Percentiles rank a stretch among this genome's conserved stretches.
Evolutionary conservation across 441 rosid genomes (phyloP).

Genomic region (Pelargonium myrrhifolium): DNA sequence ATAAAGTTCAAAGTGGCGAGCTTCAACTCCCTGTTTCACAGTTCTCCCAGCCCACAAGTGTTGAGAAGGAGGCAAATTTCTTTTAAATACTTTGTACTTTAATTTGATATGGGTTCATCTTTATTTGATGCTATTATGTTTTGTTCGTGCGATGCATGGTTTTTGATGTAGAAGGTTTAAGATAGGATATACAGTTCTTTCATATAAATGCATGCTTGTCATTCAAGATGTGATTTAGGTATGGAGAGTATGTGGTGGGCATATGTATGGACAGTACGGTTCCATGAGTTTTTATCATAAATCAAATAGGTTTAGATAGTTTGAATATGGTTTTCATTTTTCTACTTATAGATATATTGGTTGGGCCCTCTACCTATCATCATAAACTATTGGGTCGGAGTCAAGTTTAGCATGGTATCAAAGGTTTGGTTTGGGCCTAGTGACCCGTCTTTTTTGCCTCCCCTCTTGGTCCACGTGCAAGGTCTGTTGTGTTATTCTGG

Average conservation of each 20-base stretch:
- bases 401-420: too few species aligned
- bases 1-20: slow-evolving; percentile 52
- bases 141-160: neutral
- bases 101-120: neutral
- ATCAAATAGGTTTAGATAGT: neutral
- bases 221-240: neutral
- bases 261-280: neutral
- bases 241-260: neutral
- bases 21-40: slow-evolving; percentile 50
- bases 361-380: too few species aligned
- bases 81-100: neutral
- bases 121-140: neutral
- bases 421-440: too few species aligned
- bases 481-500: too few species aligned
- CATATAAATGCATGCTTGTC: neutral
- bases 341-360: too few species aligned
- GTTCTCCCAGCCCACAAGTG: slow-evolving; percentile 29
- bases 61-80: slow-evolving; percentile 56
- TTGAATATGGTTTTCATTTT: too few species aligned
- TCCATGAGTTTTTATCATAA: neutral
- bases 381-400: too few species aligned
- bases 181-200: neutral
- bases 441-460: too few species aligned
- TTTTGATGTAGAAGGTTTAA: neutral
- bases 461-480: too few species aligned